Percentiles rank a stretch among this genome's conserved stretches.
phyloP scores from a whole-genome alignment of 805 yeast genomes.

The Saccharomyces eubayanus region DNA sequence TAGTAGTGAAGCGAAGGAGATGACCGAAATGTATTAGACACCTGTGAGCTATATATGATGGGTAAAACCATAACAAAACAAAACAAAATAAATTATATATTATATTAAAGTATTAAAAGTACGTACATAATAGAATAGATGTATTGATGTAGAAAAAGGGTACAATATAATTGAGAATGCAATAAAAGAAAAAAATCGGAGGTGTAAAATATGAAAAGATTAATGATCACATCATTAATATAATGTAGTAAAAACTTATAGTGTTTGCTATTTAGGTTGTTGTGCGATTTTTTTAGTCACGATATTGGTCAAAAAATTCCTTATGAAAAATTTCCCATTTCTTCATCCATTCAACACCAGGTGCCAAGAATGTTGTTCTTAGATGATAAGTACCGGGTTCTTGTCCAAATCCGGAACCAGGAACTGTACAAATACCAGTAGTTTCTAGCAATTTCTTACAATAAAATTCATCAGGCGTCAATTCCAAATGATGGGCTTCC shows the following conservation, averaged over 20 bases:
- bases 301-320: slow-evolving; percentile 54
- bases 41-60: not conserved
- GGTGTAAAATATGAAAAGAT: not conserved
- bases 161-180: not conserved
- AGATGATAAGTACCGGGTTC: slow-evolving; percentile 81
- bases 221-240: not conserved
- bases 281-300: slow-evolving; percentile 13
- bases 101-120: not conserved
- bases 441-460: slow-evolving; percentile 72
- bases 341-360: slow-evolving; percentile 83
- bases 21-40: not conserved
- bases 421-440: slow-evolving; percentile 95
- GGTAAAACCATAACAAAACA: not conserved
- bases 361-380: slow-evolving; percentile 94
- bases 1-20: not conserved
- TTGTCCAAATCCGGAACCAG: slow-evolving; percentile 97
- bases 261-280: not conserved
- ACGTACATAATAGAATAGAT: not conserved
- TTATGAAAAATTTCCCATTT: slow-evolving; percentile 74
- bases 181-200: not conserved
- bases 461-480: slow-evolving; percentile 79
- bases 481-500: slow-evolving; percentile 47
- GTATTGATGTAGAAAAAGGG: not conserved
- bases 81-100: not conserved
- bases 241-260: not conserved